These are phyloP conservation scores for Arthonia radiata DNA, from an alignment of 495 filamentous ascomycete species.

Conservation along the genomic window DNA sequence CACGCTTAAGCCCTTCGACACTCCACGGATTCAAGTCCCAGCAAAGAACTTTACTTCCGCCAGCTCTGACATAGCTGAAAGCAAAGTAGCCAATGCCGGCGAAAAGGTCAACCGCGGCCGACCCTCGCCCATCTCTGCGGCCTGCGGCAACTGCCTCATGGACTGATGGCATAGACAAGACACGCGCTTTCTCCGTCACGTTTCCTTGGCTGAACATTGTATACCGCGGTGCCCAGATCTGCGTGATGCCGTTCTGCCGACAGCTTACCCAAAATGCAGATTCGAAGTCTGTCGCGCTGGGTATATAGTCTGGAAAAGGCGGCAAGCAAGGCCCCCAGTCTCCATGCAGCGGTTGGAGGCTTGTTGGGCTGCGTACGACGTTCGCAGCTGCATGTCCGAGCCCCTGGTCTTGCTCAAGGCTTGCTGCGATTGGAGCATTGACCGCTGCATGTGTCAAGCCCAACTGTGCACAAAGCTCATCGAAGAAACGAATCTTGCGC, in stretches of 20 bases:
- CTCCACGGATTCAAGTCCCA: slow-evolving; percentile 86
- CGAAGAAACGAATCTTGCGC: slow-evolving; percentile 15
- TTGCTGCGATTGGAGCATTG: slow-evolving; percentile 44
- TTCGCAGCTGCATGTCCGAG: slow-evolving; percentile 21
- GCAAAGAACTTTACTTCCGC: slow-evolving; percentile 42
- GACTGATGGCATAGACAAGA: slow-evolving; percentile 26
- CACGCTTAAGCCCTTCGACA: slow-evolving; percentile 52
- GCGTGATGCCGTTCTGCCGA: slow-evolving; percentile 54
- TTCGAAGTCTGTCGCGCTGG: background rate
- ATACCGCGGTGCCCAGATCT: slow-evolving; percentile 65
- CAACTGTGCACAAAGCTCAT: slow-evolving; percentile 20
- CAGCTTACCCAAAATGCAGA: slow-evolving; percentile 49
- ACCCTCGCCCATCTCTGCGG: slow-evolving; percentile 8
- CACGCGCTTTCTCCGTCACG: slow-evolving; percentile 59
- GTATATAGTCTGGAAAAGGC: slow-evolving; percentile 4
- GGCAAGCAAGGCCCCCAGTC: slow-evolving; percentile 30
- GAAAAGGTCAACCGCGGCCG: slow-evolving; percentile 56
- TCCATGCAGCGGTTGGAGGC: slow-evolving; percentile 36
- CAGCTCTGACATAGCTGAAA: slow-evolving; percentile 52
- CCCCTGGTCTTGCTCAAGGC: slow-evolving; percentile 1
- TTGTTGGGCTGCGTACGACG: slow-evolving; percentile 37
- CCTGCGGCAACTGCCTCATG: slow-evolving; percentile 8
- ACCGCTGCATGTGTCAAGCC: slow-evolving; percentile 44
- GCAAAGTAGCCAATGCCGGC: slow-evolving; percentile 85
- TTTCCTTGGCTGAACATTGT: slow-evolving; percentile 89